Base-by-base conservation (phyloP, 176 grass and related monocot species). In the Oryza rufipogon region DNA sequence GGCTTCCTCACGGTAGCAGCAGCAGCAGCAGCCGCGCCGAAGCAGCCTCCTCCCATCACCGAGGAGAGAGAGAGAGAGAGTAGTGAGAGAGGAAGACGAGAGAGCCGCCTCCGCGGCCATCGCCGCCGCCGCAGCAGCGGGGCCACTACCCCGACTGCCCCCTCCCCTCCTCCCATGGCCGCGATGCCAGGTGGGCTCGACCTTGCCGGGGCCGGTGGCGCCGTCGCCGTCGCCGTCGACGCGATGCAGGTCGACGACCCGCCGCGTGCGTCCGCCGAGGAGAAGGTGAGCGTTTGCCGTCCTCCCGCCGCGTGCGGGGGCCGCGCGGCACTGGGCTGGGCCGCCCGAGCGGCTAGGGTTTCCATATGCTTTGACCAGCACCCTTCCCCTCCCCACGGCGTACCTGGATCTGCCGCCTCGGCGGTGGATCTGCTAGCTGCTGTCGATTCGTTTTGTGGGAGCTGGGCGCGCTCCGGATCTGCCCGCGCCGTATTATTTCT, bases 231-330 rank as follows among this genome's bases (percentile, higher is more conserved):
- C 63, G 23, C 34, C 58, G 32, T 48, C 25, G 81, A 89, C 71
- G 60, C 80, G 42, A 84, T 87, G 87, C 66, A 64, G 54, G 68
- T 92, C 66, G 91, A 84, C 78, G 91, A 84, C 78, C 87, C 79
- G 51, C 84, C 79, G 23, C 71, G 73, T n/a, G 51, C 77, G 13
- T 70, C 84, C 52, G 54, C 68, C 56, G 84, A 79, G 66, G 84
- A 73, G 76, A 79, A 86, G 84, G 84, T 80, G 68, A 79, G 76
- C 11, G 11, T 16, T 10, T 6, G 19, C 68, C 9, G 3, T 22
- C 78, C 32, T 5, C 30, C n/a, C 12, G 15, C 71, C 7, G 23
- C 0, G 22, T 2, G 28, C 28, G 30, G 2, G 9, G 9, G 71
- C n/a, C 5, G 6, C 38, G 38, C 38, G 2, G 36, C 48, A 23